Evolutionary conservation across 108 stramenopile species (phyloP).

Genomic region (Schizochytrium sp.): DNA sequence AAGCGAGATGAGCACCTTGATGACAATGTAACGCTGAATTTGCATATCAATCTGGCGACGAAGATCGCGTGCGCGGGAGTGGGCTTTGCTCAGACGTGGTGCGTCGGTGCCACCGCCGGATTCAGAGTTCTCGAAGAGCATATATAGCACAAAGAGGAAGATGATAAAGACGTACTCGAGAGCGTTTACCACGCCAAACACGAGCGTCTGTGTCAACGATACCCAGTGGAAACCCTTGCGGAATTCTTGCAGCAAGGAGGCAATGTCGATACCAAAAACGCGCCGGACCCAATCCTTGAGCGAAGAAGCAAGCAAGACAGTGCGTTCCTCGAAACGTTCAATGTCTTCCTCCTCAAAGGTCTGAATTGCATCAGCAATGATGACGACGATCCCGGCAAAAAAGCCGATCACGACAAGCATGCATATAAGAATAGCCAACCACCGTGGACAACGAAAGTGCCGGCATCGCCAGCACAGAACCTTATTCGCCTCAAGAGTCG

Average conservation of each 20-base stretch:
- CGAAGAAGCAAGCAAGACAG: background rate
- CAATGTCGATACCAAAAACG: background rate
- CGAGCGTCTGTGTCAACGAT: background rate
- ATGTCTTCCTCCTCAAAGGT: slow-evolving; percentile 14
- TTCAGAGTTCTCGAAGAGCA: slow-evolving; percentile 1
- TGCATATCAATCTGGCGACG: slow-evolving; percentile 12
- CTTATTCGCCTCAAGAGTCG: background rate
- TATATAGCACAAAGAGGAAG: background rate
- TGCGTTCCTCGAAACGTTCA: background rate
- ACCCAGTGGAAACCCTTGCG: slow-evolving; percentile 9
- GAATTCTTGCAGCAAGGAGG: background rate
- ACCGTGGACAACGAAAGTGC: background rate
- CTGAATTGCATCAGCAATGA: slow-evolving; percentile 7
- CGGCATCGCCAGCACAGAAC: background rate
- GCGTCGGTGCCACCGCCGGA: background rate
- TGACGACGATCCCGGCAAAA: background rate
- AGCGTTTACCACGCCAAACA: background rate
- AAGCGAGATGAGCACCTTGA: slow-evolving; percentile 10
- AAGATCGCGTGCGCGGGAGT: background rate
- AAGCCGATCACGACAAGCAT: background rate
- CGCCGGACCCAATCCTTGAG: background rate
- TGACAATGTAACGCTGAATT: slow-evolving; percentile 15
- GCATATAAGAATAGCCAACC: background rate
- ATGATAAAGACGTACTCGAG: slow-evolving; percentile 18
- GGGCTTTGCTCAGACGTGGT: background rate